Evolutionary conservation across 495 filamentous ascomycete genomes (phyloP).

Genomic region (Podospora anserina): DNA sequence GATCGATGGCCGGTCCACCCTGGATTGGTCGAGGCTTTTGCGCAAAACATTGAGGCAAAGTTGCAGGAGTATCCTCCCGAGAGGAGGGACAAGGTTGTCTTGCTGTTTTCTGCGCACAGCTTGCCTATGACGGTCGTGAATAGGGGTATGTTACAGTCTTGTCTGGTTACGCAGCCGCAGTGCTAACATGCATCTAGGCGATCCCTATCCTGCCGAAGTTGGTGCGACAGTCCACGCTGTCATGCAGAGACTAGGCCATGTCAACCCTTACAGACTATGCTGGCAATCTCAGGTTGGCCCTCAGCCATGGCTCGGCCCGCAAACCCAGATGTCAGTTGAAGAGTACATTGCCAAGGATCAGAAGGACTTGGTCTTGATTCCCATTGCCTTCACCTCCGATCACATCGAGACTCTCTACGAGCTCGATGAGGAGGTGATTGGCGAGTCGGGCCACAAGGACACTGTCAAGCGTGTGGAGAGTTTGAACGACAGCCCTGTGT

Average conservation of each 20-base stretch:
- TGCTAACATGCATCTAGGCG: conserved; percentile 53
- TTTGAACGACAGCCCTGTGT: conserved; percentile 85
- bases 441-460: conserved; percentile 72
- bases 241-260: conserved; percentile 81
- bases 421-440: conserved; percentile 92
- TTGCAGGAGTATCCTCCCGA: conserved; percentile 80
- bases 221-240: conserved; percentile 97
- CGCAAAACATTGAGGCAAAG: conserved; percentile 80
- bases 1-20: conserved; percentile 93
- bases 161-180: background rate
- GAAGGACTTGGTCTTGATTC: conserved; percentile 86
- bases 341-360: conserved; percentile 87
- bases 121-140: conserved; percentile 97
- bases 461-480: conserved; percentile 90
- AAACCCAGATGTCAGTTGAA: conserved; percentile 83
- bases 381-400: conserved; percentile 96
- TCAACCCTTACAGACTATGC: conserved; percentile 86
- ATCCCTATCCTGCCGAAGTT: conserved; percentile 95
- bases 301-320: conserved; percentile 90
- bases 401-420: conserved; percentile 98
- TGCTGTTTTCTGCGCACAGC: conserved; percentile 94
- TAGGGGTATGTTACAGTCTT: conserved; percentile 52
- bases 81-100: conserved; percentile 69
- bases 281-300: conserved; percentile 99
- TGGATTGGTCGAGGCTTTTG: conserved; percentile 87